Percentiles rank a stretch among this genome's conserved stretches.
Evolutionary conservation across 2,329 filamentous ascomycete genomes (phyloP).

Genomic region (Colletotrichum sidae): DNA sequence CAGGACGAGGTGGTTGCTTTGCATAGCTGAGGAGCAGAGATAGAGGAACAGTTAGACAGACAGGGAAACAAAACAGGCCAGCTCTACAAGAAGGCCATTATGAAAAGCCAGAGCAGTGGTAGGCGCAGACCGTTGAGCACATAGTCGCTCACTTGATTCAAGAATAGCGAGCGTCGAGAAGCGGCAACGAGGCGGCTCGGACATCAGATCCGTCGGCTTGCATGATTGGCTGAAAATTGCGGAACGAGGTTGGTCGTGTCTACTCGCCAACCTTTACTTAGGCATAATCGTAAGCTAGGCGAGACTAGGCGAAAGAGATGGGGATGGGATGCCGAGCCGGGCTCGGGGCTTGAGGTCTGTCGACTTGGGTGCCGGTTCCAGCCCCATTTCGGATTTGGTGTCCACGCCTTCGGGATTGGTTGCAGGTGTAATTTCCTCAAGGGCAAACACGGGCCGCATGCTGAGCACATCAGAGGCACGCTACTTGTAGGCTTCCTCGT

Average conservation of each 20-base stretch:
- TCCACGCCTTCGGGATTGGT: constrained; percentile 29
- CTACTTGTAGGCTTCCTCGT: constrained; percentile 9
- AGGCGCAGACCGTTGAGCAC: too few relatives aligned
- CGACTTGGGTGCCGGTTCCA: constrained; percentile 26
- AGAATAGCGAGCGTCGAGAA: constrained; percentile 13
- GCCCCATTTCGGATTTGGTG: constrained; percentile 22
- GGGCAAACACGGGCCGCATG: constrained; percentile 32
- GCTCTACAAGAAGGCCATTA: too few relatives aligned
- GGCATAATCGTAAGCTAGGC: too few relatives aligned
- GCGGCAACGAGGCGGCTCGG: constrained; percentile 13
- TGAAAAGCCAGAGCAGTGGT: too few relatives aligned
- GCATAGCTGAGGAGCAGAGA: too few relatives aligned
- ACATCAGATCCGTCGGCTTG: not conserved
- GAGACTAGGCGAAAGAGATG: constrained; percentile 8
- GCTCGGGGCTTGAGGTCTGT: constrained; percentile 23
- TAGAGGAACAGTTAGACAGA: too few relatives aligned
- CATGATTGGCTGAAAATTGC: constrained; percentile 15
- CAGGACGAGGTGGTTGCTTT: too few relatives aligned
- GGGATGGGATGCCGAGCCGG: constrained; percentile 23
- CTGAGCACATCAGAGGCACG: constrained; percentile 13
- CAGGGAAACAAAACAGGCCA: too few relatives aligned
- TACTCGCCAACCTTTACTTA: too few relatives aligned
- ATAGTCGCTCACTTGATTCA: constrained; percentile 2
- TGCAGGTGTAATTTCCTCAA: constrained; percentile 35
- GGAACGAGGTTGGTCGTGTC: constrained; percentile 18